Evolutionary conservation across 2,329 filamentous ascomycete genomes (phyloP), one percentile per base, ranked within the genome.

Genomic region (Ascochyta viciae-villosae): DNA sequence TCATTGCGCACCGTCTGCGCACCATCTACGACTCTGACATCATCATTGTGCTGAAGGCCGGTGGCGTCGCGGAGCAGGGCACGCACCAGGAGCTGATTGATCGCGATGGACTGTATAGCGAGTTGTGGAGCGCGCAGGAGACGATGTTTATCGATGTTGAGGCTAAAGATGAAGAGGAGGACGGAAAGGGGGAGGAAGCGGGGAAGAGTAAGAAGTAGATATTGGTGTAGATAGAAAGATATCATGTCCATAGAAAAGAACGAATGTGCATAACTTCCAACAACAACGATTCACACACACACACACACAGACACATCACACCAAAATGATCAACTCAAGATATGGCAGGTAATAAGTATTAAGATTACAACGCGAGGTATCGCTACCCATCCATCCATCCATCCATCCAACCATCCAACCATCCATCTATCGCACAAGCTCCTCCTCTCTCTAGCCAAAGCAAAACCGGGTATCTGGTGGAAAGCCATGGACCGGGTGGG

Each of bases 21-120:
- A 98, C 95, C 0, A 97, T 99, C 63, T 96, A 91, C 70, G 95
- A 98, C 70, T 91, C 91, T 35, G 82, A 98, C 76, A 80, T 93
- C 66, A 98, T 98, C 66, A 93, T 98, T 67, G 95, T 98, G 34
- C 79, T 98, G 53, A 89, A 88, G 72, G 88, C 90, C 57, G 95
- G 95, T 0, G 81, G 81, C 13, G 92, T 98, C n/a, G 91, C 88
- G 2, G 95, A 98, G 78, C 87, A 85, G 75, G 95, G 95, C 13
- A 96, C 90, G 15, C 95, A 99, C 75, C 84, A 89, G 56, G 85
- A 95, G 73, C 78, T 99, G 55, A 86, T 98, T 59, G 89, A 95
- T 64, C 81, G 80, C 15, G 89, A 85, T 10, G 91, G 92, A 0
- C 81, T 97, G 22, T 98, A 98, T 75, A 87, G 90, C 6, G 89